Evolutionary conservation across 2,329 filamentous ascomycete species (phyloP).

Genomic region (Tolypocladium endophyticum): DNA sequence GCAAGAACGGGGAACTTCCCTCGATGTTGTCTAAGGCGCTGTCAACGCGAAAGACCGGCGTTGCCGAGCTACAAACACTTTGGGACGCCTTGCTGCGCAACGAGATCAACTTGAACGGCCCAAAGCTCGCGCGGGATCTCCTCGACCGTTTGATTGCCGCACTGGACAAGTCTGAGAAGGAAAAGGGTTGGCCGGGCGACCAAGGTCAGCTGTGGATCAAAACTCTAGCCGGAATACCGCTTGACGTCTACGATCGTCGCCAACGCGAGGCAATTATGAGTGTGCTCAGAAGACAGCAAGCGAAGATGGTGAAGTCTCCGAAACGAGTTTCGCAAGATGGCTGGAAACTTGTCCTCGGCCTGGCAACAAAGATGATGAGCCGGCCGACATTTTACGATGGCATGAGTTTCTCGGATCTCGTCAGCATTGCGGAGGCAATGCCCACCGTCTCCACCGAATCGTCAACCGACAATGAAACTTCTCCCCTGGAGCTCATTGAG

Average conservation of each 20-base stretch:
- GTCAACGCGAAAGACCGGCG: conserved; percentile 7
- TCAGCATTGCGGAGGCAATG: conserved; percentile 21
- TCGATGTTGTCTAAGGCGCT: conserved; percentile 14
- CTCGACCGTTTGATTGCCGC: conserved; percentile 20
- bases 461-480: conserved; percentile 11
- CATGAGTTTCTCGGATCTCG: conserved; percentile 28
- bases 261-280: conserved; percentile 33
- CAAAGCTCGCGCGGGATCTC: conserved; percentile 18
- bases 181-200: conserved; percentile 20
- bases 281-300: conserved; percentile 16
- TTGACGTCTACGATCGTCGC: conserved; percentile 28
- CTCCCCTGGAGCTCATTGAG: conserved; percentile 20
- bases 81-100: conserved; percentile 23
- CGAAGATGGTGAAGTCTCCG: conserved; percentile 12
- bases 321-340: conserved; percentile 14
- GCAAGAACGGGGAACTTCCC: conserved; percentile 13
- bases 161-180: conserved; percentile 16
- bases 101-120: conserved; percentile 25
- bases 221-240: conserved; percentile 21
- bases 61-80: conserved; percentile 9
- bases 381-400: conserved; percentile 40
- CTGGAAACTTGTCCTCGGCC: conserved; percentile 29
- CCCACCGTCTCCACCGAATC: conserved; percentile 14
- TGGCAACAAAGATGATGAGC: conserved; percentile 38
- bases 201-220: conserved; percentile 18